Base-by-base conservation (phyloP, 768 basidiomycete genomes). In the Rhodosporidiobolus odoratus region DNA sequence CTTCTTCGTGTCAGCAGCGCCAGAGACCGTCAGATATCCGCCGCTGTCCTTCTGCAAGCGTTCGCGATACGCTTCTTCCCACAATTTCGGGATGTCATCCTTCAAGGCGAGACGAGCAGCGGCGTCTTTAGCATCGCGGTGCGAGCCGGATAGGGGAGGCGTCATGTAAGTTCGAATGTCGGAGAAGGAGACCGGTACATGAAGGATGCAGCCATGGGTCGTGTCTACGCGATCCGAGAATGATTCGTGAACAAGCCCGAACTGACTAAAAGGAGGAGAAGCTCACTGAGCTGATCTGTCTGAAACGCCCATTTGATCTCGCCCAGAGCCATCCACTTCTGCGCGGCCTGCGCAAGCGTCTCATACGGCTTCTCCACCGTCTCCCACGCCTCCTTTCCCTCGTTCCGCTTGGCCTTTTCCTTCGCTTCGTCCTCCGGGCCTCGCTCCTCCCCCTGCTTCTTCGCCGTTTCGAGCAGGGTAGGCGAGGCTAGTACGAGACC, bases 231-330 rank as follows among this genome's bases (percentile, higher is more conserved):
- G n/a, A n/a, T n/a, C n/a, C n/a, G n/a, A n/a, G n/a, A n/a, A n/a
- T n/a, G n/a, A n/a, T n/a, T n/a, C n/a, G n/a, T n/a, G n/a, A n/a
- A n/a, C n/a, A n/a, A n/a, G n/a, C n/a, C n/a, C n/a, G n/a, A n/a
- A n/a, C n/a, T n/a, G 43, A 45, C 13, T 4, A 13, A 38, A 34
- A 50, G 9, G 23, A 7, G 4, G 12, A 52, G 1, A 8, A 13
- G 58, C 61, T 48, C 35, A 69, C 68, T 69, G 27, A 65, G 52
- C 43, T 54, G 19, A 2, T 69, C 68, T 38, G 25, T 41, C 41
- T 58, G 23, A n/a, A 43, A 69, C 40, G 34, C 57, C 48, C 52
- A 63, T 35, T 17, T 15, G 32, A 69, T 34, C 48, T 38, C 47
- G n/a, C 27, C 48, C 12, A 16, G n/a, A 2, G 50, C 43, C 62